phyloP scores from a whole-genome alignment of 768 basidiomycete genomes.

The Collybiopsis luxurians region DNA sequence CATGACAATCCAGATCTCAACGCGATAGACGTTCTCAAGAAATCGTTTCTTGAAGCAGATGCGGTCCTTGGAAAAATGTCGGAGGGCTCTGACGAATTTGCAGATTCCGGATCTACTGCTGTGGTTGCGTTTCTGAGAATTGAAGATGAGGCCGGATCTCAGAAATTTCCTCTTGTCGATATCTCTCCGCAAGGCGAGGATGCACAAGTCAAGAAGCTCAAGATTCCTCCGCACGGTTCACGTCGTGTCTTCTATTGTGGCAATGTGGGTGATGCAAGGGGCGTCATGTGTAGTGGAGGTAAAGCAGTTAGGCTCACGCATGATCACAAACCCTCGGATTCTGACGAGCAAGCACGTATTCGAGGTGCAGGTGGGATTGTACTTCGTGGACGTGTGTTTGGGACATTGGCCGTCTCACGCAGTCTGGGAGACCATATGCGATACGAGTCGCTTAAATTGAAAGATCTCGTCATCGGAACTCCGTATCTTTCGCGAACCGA shows the following conservation, averaged over 20 bases:
- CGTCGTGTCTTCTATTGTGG: conserved; percentile 70
- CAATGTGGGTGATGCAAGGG: conserved; percentile 76
- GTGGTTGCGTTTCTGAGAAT: conserved; percentile 93
- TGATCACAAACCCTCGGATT: conserved; percentile 79
- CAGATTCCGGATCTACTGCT: conserved; percentile 95
- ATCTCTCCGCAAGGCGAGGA: conserved; percentile 39
- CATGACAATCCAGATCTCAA: conserved; percentile 52
- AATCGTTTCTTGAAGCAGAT: conserved; percentile 94
- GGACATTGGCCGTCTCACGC: conserved; percentile 77
- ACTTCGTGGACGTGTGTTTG: conserved; percentile 80
- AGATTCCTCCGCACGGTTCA: conserved; percentile 31
- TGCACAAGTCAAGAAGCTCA: conserved; percentile 26
- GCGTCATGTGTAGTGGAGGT: conserved; percentile 68
- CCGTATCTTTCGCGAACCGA: conserved; percentile 79
- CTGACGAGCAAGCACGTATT: conserved; percentile 76
- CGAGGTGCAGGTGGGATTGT: conserved; percentile 81
- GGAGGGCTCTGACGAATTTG: conserved; percentile 84
- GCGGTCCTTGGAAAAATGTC: conserved; percentile 76
- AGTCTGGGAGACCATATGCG: conserved; percentile 58
- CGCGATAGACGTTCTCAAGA: conserved; percentile 87
- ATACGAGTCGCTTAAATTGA: conserved; percentile 52
- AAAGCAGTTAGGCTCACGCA: conserved; percentile 73
- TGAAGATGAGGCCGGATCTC: conserved; percentile 76
- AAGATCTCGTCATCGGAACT: conserved; percentile 82
- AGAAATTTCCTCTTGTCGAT: conserved; percentile 54